Conservation (phyloP, 1,284 basidiomycete species). For the Agroathelia rolfsii region DNA sequence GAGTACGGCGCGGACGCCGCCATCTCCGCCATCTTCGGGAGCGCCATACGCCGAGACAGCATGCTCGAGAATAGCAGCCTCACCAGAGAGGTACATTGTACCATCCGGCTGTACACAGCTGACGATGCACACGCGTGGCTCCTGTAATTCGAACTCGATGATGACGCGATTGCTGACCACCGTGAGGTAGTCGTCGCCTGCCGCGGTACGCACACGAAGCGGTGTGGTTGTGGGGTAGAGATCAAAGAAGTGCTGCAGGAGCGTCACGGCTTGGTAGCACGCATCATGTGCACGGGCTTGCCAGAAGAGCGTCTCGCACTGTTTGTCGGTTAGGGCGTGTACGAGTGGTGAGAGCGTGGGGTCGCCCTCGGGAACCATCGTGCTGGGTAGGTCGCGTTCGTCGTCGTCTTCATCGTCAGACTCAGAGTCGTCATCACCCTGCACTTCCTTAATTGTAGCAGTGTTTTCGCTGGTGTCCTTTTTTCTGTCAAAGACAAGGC, state of each 20-base stretch:
- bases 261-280: constrained; percentile 16
- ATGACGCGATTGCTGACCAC: constrained; percentile 12
- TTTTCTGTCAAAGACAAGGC: constrained; percentile 18
- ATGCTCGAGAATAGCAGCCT: constrained; percentile 12
- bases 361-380: constrained; percentile 20
- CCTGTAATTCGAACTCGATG: constrained; percentile 15
- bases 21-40: no score
- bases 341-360: constrained; percentile 8
- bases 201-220: constrained; percentile 17
- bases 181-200: constrained; percentile 15
- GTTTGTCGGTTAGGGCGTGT: constrained; percentile 11
- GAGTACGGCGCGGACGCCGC: constrained; percentile 15
- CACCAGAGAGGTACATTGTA: constrained; percentile 15
- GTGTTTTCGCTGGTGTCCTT: constrained; percentile 5
- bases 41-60: constrained; percentile 18
- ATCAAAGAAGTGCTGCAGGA: constrained; percentile 22
- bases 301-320: constrained; percentile 22
- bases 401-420: no score
- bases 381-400: constrained; percentile 18
- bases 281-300: constrained; percentile 21
- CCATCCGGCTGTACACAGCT: constrained; percentile 12
- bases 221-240: constrained; percentile 14
- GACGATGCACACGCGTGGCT: constrained; percentile 13
- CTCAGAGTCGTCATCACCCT: no score
- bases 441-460: no score